Conservation (phyloP, 129 eudicot species). For the Flaveria linearis region DNA sequence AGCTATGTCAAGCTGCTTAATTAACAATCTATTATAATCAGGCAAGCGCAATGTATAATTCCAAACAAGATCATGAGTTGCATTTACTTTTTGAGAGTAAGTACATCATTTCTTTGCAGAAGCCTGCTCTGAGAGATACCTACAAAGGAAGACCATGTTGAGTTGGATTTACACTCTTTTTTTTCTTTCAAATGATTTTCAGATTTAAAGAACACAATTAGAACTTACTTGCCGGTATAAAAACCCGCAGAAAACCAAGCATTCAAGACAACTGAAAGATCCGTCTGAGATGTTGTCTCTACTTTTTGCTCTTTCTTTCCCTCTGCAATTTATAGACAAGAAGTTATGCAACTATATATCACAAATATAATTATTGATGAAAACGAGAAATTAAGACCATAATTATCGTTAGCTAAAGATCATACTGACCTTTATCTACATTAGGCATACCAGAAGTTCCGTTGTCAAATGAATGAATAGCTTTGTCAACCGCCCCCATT, state of each 20-base stretch:
- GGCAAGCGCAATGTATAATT: constrained; percentile 1
- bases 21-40: neutral
- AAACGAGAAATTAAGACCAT: neutral
- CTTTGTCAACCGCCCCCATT: constrained; percentile 69
- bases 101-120: constrained; percentile 41
- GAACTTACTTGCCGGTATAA: constrained; percentile 88
- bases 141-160: constrained; percentile 20
- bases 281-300: constrained; percentile 46
- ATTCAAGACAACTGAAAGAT: constrained; percentile 62
- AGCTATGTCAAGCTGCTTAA: neutral
- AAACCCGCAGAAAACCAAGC: constrained; percentile 96
- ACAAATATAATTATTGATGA: neutral
- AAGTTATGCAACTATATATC: neutral
- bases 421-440: constrained; percentile 41
- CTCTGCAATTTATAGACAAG: constrained; percentile 42
- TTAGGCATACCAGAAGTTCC: constrained; percentile 32
- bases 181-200: neutral
- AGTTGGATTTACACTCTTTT: neutral
- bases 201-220: neutral
- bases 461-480: constrained; percentile 39
- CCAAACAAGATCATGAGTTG: constrained; percentile 12
- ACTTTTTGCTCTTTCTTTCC: constrained; percentile 28
- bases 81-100: constrained; percentile 15
- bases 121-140: constrained; percentile 80
- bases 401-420: neutral